Conservation (phyloP, 2,329 filamentous ascomycete genomes). For the Amauroascus verrucosus region DNA sequence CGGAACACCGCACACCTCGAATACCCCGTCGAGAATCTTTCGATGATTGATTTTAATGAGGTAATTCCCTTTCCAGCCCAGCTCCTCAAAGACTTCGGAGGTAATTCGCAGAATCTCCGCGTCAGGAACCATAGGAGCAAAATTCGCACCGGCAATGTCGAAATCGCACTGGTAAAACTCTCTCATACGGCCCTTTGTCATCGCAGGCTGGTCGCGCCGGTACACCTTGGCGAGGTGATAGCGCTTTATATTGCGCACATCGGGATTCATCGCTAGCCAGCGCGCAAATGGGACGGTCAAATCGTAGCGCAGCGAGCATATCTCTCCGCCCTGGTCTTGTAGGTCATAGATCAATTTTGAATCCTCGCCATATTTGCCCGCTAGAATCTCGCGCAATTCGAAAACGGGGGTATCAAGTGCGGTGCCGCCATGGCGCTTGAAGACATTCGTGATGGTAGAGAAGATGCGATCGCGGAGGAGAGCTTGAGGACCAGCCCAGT, state of each 20-base stretch:
- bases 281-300: conserved; percentile 83
- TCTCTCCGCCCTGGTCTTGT: conserved; percentile 76
- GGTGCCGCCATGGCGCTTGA: conserved; percentile 72
- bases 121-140: conserved; percentile 86
- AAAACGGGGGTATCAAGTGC: conserved; percentile 76
- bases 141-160: conserved; percentile 70
- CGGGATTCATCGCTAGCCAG: conserved; percentile 84
- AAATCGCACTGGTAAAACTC: conserved; percentile 98
- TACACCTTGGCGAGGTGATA: conserved; percentile 95
- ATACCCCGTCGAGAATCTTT: conserved; percentile 86
- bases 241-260: conserved; percentile 74
- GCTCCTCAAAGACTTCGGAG: conserved; percentile 70
- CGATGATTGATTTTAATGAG: conserved; percentile 94
- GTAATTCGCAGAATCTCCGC: conserved; percentile 79
- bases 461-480: conserved; percentile 58
- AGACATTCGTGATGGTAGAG: conserved; percentile 61
- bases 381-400: conserved; percentile 73
- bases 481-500: conserved; percentile 72
- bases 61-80: conserved; percentile 63
- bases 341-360: conserved; percentile 87
- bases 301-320: conserved; percentile 76
- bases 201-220: conserved; percentile 68
- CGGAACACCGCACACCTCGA: conserved; percentile 82
- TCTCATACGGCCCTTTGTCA: conserved; percentile 84
- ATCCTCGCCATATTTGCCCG: conserved; percentile 87